Percentiles rank a stretch among this genome's conserved stretches.
Evolutionary conservation across 2,329 filamentous ascomycete species (phyloP).

Genomic region (Xenosphaeropsis pyriputrescens): DNA sequence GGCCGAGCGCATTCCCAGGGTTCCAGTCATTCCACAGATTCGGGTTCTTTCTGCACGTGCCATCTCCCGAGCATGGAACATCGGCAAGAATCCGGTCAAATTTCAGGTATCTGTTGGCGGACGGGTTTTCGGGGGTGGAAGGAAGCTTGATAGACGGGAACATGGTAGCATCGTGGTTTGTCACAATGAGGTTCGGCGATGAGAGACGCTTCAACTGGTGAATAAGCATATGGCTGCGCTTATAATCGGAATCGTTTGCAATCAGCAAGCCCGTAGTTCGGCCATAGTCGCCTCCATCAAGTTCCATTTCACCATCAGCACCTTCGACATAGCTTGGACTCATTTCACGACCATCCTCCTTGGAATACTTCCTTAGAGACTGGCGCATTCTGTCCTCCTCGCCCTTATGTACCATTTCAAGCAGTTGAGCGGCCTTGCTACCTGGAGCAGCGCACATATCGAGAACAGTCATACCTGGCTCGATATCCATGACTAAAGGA

Average conservation of each 20-base stretch:
- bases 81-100: conserved; percentile 95
- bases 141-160: conserved; percentile 88
- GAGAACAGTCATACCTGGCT: conserved; percentile 81
- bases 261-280: conserved; percentile 83
- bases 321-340: conserved; percentile 32
- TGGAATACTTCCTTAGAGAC: conserved; percentile 47
- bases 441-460: conserved; percentile 95
- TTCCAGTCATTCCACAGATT: conserved; percentile 94
- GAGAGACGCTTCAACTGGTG: conserved; percentile 96
- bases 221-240: conserved; percentile 90
- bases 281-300: conserved; percentile 59
- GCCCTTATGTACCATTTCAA: conserved; percentile 86
- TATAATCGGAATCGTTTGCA: conserved; percentile 94
- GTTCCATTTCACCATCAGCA: conserved; percentile 30
- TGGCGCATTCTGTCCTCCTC: conserved; percentile 77
- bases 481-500: conserved; percentile 80
- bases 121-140: conserved; percentile 36
- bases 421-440: conserved; percentile 89
- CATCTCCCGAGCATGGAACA: conserved; percentile 93
- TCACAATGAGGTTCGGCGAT: conserved; percentile 91
- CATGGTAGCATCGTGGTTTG: conserved; percentile 92
- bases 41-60: conserved; percentile 83
- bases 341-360: conserved; percentile 41
- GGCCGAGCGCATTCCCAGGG: conserved; percentile 71
- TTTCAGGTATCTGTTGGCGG: conserved; percentile 64